These are phyloP conservation scores for Phytopythium litorale DNA, from an alignment of 352 stramenopile species.

Conservation along the genomic window DNA sequence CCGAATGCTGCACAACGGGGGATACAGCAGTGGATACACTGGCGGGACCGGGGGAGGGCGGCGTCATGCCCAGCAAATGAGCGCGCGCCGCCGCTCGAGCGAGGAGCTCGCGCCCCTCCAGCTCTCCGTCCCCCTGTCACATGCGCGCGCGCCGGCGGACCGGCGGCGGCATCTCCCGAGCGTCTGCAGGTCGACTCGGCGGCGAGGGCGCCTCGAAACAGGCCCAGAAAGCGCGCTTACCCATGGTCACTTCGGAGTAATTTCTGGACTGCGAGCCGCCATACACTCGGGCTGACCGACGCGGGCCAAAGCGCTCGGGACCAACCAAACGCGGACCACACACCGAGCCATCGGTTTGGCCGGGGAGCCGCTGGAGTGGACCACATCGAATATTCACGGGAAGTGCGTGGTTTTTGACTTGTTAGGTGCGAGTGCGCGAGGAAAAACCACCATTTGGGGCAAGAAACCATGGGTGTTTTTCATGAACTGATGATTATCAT, in stretches of 20 bases:
- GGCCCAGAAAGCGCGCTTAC: slow-evolving; percentile 47
- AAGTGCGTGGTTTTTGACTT: background rate
- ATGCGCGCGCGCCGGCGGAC: slow-evolving; percentile 13
- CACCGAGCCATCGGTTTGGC: background rate
- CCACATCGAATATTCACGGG: background rate
- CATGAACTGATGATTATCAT: no score
- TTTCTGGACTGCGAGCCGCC: slow-evolving; percentile 54
- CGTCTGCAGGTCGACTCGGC: slow-evolving; percentile 18
- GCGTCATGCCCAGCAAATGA: slow-evolving; percentile 19
- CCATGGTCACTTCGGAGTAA: slow-evolving; percentile 86
- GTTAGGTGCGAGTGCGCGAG: background rate
- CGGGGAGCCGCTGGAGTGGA: background rate
- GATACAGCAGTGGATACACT: slow-evolving; percentile 86
- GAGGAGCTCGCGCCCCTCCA: background rate
- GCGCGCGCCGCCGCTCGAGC: slow-evolving; percentile 6
- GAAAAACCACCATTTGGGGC: background rate
- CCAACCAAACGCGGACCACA: slow-evolving; percentile 5
- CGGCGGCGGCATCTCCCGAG: slow-evolving; percentile 31
- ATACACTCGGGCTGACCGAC: background rate
- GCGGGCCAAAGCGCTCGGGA: background rate
- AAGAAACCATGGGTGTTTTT: background rate
- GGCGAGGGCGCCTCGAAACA: slow-evolving; percentile 8
- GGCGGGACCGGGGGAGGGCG: slow-evolving; percentile 25
- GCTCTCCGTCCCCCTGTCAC: slow-evolving; percentile 9
- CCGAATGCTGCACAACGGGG: slow-evolving; percentile 88